phyloP scores from a whole-genome alignment of 2,329 filamentous ascomycete genomes.

The Fusarium sp. region DNA sequence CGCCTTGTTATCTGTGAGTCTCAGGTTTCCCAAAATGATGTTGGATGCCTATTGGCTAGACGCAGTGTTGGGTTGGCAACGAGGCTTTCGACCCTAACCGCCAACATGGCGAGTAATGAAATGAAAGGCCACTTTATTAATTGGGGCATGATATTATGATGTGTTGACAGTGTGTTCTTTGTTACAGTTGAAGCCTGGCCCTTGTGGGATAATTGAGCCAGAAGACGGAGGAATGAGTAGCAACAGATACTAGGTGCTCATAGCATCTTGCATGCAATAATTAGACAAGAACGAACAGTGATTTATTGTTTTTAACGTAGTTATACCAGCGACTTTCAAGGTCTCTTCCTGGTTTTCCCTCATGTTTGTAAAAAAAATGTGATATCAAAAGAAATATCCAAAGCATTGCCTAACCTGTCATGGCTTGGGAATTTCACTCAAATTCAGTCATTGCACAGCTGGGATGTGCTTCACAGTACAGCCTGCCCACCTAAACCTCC shows the following conservation, averaged over 20 bases:
- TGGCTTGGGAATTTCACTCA: neutral
- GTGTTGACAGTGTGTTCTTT: no score
- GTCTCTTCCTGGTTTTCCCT: no score
- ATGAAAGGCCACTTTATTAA: no score
- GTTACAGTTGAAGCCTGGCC: no score
- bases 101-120: neutral
- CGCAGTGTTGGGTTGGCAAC: neutral
- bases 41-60: neutral
- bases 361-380: neutral
- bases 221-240: no score
- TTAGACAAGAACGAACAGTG: no score
- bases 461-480: neutral
- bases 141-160: no score
- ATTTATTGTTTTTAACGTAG: no score
- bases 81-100: neutral
- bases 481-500: neutral
- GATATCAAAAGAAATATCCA: neutral
- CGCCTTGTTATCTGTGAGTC: neutral
- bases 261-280: no score
- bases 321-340: no score
- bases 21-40: neutral
- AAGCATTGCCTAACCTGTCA: neutral
- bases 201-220: no score
- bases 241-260: no score
- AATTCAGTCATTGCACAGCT: neutral